Evolutionary conservation across 1,284 basidiomycete genomes (phyloP), one percentile per base, ranked within the genome.

Genomic region (Tilletia setariae): DNA sequence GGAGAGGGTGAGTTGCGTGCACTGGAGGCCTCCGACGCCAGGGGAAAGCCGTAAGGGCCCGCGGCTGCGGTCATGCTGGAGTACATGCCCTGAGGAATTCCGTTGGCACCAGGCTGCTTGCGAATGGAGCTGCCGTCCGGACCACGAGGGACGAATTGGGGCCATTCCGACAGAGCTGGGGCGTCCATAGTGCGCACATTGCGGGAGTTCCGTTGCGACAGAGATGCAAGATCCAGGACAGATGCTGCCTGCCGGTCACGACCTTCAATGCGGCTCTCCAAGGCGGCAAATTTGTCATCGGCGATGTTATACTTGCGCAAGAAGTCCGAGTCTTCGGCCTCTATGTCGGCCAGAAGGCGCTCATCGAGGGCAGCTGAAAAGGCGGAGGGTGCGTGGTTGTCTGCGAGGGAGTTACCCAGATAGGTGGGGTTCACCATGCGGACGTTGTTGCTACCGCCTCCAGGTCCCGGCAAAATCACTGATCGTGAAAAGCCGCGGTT

Each of bases 161-260:
- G 91, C 94, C 94, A 97, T 82, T 97, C 93, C 2, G 93, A 93
- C 1, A 90, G 86, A 81, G 91, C 91, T 78, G 90, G 88, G 16
- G 83, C 74, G 21, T 87, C 86, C 35, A 85, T 83, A 63, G 89
- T 88, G 67, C 87, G 56, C 25, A 56, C 88, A 62, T 88, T 84
- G 56, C 90, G 88, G 62, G 90, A 88, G 25, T 90, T 89, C 19
- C 90, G 90, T 81, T 93, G 91, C 2, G 92, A 90, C 44, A 93
- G 86, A 47, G 93, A 91, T 8, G 94, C 94, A 49, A 96, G 87
- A 83, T 97, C 94, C 74, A 97, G 85, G 42, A 94, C 94, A 30
- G 92, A 93, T 23, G 93, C 87, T 21, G 86, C 83, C 76, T 88
- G 80, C 30, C 70, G 76, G 47, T 84, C 83, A n/a, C 82, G 76